Evolutionary conservation across 1,284 basidiomycete species (phyloP).

Genomic region (Trametes pubescens): DNA sequence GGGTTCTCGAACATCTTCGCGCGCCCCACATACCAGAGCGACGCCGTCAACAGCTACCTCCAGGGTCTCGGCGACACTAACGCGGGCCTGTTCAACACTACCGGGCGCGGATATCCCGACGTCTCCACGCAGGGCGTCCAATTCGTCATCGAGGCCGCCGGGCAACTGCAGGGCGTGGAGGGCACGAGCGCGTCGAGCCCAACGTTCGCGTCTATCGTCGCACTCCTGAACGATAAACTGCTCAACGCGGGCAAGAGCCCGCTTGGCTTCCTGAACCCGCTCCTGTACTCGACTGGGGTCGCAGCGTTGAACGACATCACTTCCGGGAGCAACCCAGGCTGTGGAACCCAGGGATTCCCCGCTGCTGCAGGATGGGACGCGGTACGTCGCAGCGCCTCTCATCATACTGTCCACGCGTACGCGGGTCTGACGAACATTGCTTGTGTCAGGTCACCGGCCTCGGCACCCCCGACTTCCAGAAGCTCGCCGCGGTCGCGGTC

Average conservation of each 20-base stretch:
- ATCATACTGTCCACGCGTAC: not conserved
- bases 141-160: constrained; percentile 64
- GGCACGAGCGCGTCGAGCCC: constrained; percentile 47
- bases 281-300: constrained; percentile 51
- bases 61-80: constrained; percentile 45
- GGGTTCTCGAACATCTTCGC: constrained; percentile 63
- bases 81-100: constrained; percentile 40
- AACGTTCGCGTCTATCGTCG: constrained; percentile 65
- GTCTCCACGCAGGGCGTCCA: constrained; percentile 35
- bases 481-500: constrained; percentile 47
- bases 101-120: constrained; percentile 38
- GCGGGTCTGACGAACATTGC: not conserved
- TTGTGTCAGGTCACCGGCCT: constrained; percentile 60
- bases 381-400: constrained; percentile 38
- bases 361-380: constrained; percentile 49
- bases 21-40: constrained; percentile 46
- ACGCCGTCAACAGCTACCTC: constrained; percentile 42
- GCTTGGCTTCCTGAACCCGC: constrained; percentile 70
- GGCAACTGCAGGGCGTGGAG: constrained; percentile 55
- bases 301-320: constrained; percentile 40
- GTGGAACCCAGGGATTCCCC: constrained; percentile 48
- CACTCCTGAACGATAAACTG: constrained; percentile 67
- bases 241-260: constrained; percentile 57
- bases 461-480: constrained; percentile 67
- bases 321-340: constrained; percentile 37